Evolutionary conservation across 2,329 filamentous ascomycete genomes (phyloP), one percentile per base, ranked within the genome.

Genomic region (Aspergillus sojae): DNA sequence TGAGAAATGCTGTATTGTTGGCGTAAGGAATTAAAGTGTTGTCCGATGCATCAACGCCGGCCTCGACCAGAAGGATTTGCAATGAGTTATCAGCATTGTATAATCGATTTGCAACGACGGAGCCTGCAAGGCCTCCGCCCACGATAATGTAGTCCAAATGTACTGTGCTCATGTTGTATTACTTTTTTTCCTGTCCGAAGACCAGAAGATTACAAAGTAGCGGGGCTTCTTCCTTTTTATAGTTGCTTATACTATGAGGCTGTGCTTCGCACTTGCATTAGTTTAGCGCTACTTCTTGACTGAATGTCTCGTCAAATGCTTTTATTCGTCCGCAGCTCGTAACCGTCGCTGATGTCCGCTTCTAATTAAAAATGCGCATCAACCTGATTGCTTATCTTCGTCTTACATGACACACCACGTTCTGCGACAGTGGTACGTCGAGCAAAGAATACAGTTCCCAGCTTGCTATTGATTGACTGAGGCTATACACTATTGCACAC

Each of bases 101-200:
- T 9, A 78, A 67, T 10, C 74, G 70, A 2, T 74, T 71, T 1
- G 75, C 75, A 0, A 78, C 48, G 2, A 73, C 74, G n/a, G 63
- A 67, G 30, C 75, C 75, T 12, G 68, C 69, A 6, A 62, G 68
- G 41, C 74, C 73, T 36, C 73, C 73, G 5, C 75, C 73, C 3
- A 74, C 62, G 39, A 77, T 70, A 39, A 77, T 61, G 58, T 65
- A 65, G 48, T 65, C 67, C 11, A 61, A 61, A n/a, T 41, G 39
- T 41, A 19, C 39, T 9, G 39, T 41, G 19, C 39, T 41, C 39
- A 41, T 41, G 16, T 10, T 41, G 34, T 36, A 16, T 16, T 23
- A 3, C 0, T 2, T 23, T 23, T 2, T 23, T 23, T 23, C 3
- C 23, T 23, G 23, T 23, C 23, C 1, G 23, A 23, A 23, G 23